A percentile compares a stretch with the other conserved stretches of the same genome.
Evolutionary conservation across 176 grass and related monocot genomes (phyloP).

Genomic region (Urochloa ruziziensis): DNA sequence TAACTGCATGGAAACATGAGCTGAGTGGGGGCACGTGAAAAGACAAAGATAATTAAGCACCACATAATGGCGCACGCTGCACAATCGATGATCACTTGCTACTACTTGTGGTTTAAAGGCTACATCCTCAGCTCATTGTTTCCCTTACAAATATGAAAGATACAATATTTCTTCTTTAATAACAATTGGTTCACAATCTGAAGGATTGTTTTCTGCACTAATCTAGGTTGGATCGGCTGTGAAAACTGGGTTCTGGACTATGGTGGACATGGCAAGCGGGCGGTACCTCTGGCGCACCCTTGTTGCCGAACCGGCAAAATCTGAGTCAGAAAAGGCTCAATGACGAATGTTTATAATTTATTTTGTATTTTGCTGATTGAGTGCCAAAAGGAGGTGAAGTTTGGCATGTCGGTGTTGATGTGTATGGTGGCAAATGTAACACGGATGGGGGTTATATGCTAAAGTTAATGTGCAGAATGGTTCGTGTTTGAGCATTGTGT

Average conservation of each 20-base stretch:
- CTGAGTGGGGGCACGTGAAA: background rate
- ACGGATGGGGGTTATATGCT: background rate
- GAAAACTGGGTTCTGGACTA: conserved; percentile 72
- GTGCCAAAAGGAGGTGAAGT: background rate
- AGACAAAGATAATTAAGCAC: background rate
- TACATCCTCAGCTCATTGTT: background rate
- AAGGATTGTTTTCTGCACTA: background rate
- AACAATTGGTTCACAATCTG: background rate
- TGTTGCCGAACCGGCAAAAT: conserved; percentile 39
- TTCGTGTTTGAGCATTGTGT: background rate
- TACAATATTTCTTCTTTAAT: conserved; percentile 1
- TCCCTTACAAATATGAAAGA: background rate
- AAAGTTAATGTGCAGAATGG: background rate
- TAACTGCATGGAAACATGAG: background rate
- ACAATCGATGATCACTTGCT: background rate
- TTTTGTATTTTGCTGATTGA: background rate
- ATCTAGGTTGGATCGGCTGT: conserved; percentile 70
- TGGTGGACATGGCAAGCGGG: conserved; percentile 95
- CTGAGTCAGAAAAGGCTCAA: conserved; percentile 41
- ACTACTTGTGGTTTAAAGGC: background rate
- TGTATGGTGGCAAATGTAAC: background rate
- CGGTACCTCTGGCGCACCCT: conserved; percentile 84
- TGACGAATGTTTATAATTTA: conserved; percentile 25
- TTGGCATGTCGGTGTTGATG: background rate
- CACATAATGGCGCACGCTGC: background rate